Base-by-base conservation (phyloP, 345 rosid species). In the Eucalyptus pauciflora region DNA sequence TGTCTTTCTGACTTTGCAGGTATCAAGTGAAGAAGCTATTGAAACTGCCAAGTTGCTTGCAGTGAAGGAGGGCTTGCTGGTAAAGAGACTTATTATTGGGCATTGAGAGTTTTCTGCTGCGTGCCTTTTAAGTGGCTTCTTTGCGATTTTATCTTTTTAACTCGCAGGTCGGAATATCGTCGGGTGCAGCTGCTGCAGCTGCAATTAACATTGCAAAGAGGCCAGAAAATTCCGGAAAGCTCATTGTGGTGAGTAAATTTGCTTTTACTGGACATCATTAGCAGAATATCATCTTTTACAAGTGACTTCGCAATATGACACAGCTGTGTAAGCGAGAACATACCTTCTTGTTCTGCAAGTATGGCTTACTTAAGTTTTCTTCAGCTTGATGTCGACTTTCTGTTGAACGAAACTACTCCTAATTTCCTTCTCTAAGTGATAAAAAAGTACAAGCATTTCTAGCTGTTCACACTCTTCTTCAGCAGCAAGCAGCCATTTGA, bases 1-100 rank as follows among this genome's bases (percentile, higher is more conserved):
- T 37, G 8, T 71, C 45, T 11, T 41, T 71, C 46, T 37, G 83
- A 71, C 83, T 18, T 71, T 49, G 48, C 90, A 96, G 99, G 87
- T 97, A 89, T 94, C 97, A n/a, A 94, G 98, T 87, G 95, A 93
- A 49, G 99, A 95, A 92, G 95, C 99, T 52, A 96, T 96, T 67
- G 97, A 96, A 92, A 96, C 94, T 88, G 94, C 98, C 43, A 96
- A 94, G 90, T 94, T 90, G 76, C 94, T 96, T 91, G 97, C 97
- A 27, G 89, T 94, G 88, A 96, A 96, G 89, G 99, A 97, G 95
- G 99, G 99, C 22, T 37, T 49, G 87, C 94, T 96, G 90, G 99
- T 97, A 92, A 88, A 95, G 90, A 89, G 64, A 41, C 71, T 86
- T 49, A 7, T 17, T 56, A 27, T 56, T 67, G 12, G 45, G 12